Base-by-base conservation (phyloP, 2,329 filamentous ascomycete species). In the Gaeumannomyces sp. region DNA sequence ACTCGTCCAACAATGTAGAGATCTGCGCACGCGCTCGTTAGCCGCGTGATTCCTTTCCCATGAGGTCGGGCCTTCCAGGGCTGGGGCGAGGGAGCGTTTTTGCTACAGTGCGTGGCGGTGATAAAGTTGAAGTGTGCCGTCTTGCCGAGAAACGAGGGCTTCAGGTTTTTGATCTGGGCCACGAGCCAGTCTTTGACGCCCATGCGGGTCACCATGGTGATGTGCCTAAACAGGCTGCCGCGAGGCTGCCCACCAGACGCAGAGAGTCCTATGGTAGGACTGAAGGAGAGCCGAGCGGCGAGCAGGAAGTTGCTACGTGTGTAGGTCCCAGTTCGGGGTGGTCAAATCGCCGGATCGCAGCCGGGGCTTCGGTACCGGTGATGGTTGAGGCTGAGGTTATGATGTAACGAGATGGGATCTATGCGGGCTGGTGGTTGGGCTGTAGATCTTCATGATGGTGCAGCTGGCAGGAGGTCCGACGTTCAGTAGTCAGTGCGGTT, bases 111-210 rank as follows among this genome's bases (percentile, higher is more conserved):
- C 22, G n/a, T n/a, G n/a, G 87, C 81, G 1, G 88, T 88, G 67
- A 95, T 93, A 74, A 94, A 96, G 78, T 91, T 93, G 76, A 93
- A 89, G 69, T 88, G 85, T 22, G 87, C 89, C 70, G 84, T 81
- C 71, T 82, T 85, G 64, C 83, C 82, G 33, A 86, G 70, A 67
- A 88, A 86, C 22, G 83, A 79, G 3, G 84, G 85, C 71, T 83
- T 85, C 67, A 85, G 71, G 65, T 78, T 74, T 74, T 77, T 78
- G 67, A 85, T 65, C 70, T 82, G 78, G 53, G 72, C 73, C 77
- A 77, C 76, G 58, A 78, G 35, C 61, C 71, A 67, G 56, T 60
- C 62, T 50, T 57, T 63, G 22, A 65, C 57, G 33, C 25, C 45
- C 10, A 22, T 7, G 19, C 45, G 45, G 45, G 45, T n/a, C 2